These are phyloP conservation scores for Protea cynaroides DNA, from an alignment of 164 flowering plant species.

Conservation along the genomic window DNA sequence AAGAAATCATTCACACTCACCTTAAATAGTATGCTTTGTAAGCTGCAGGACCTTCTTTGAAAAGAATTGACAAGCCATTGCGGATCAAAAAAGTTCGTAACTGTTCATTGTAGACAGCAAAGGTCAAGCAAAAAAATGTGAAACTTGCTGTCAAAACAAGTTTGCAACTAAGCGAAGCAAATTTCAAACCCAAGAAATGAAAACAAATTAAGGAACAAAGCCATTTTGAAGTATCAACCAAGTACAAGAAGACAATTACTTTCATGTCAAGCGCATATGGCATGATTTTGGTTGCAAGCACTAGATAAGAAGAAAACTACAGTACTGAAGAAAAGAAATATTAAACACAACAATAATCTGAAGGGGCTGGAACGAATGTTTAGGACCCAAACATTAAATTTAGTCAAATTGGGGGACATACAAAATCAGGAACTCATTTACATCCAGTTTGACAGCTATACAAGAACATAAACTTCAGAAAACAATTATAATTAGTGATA, in stretches of 20 bases:
- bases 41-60: constrained; percentile 84
- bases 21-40: constrained; percentile 76
- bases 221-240: too few species aligned
- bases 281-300: too few species aligned
- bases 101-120: constrained; percentile 29
- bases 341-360: too few species aligned
- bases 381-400: too few species aligned
- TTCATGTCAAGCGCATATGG: neutral
- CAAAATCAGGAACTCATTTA: too few species aligned
- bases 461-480: too few species aligned
- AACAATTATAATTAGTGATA: too few species aligned
- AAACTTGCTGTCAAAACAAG: neutral
- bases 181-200: neutral
- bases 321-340: too few species aligned
- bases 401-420: too few species aligned
- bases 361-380: too few species aligned
- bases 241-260: neutral
- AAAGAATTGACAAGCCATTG: constrained; percentile 80
- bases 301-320: neutral
- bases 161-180: neutral
- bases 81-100: constrained; percentile 90
- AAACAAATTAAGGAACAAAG: neutral
- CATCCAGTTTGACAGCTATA: too few species aligned
- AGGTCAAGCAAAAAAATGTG: constrained; percentile 1
- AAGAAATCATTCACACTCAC: constrained; percentile 27